phyloP scores from a whole-genome alignment of 78 protist genomes.

The Planoprotostelium fungivorum region DNA sequence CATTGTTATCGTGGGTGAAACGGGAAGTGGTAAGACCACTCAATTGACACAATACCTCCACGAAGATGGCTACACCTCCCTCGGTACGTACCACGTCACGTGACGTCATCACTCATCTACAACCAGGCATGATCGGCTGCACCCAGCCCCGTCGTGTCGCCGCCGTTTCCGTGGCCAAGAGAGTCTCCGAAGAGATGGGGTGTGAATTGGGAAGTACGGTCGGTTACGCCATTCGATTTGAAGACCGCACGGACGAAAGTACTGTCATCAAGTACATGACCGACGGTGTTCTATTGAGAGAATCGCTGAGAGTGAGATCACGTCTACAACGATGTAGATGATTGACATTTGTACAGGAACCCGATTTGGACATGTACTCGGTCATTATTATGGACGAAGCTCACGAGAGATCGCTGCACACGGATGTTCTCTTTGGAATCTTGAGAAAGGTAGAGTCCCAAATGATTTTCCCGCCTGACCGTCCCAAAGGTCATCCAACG shows the following conservation, averaged over 20 bases:
- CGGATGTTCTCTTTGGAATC: constrained; percentile 94
- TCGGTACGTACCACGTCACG: background rate
- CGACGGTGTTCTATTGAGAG: constrained; percentile 95
- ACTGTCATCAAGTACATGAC: constrained; percentile 96
- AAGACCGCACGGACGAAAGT: constrained; percentile 71
- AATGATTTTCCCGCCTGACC: background rate
- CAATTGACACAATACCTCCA: constrained; percentile 93
- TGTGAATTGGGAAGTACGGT: constrained; percentile 60
- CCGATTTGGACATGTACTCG: constrained; percentile 75
- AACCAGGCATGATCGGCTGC: constrained; percentile 86
- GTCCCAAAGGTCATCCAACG: constrained; percentile 22
- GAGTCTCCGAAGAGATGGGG: constrained; percentile 94
- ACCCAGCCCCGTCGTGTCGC: constrained; percentile 99
- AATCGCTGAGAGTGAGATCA: constrained; percentile 47
- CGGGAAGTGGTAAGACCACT: constrained; percentile 98
- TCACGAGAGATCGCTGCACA: constrained; percentile 97
- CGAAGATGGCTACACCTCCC: constrained; percentile 84
- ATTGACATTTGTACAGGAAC: constrained; percentile 29
- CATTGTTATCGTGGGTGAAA: constrained; percentile 93
- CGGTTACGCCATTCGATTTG: constrained; percentile 92
- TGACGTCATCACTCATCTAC: background rate
- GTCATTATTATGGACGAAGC: constrained; percentile 97
- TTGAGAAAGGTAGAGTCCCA: constrained; percentile 27
- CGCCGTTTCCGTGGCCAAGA: constrained; percentile 94
- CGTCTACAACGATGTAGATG: background rate